phyloP scores from a whole-genome alignment of 768 basidiomycete species.

The Pisolithus sp. region DNA sequence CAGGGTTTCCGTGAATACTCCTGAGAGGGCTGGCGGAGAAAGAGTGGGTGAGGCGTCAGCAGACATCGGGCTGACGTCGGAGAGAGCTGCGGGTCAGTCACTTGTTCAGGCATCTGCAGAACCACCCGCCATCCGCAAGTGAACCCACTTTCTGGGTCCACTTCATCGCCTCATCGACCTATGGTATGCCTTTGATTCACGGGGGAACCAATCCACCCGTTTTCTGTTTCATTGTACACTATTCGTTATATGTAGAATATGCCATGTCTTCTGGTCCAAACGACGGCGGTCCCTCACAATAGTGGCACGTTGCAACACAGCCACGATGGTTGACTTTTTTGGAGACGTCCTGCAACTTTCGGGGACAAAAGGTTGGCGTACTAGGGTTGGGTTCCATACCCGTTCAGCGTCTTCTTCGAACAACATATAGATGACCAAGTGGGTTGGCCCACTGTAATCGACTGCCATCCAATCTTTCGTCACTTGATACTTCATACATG shows the following conservation, averaged over 20 bases:
- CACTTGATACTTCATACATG: slow-evolving; percentile 33
- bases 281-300: too few species aligned
- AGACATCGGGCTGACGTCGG: slow-evolving; percentile 18
- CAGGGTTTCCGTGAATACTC: slow-evolving; percentile 2
- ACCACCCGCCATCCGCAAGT: neutral
- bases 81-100: slow-evolving; percentile 20
- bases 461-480: neutral
- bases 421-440: neutral
- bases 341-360: too few species aligned
- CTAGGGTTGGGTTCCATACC: neutral
- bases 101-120: slow-evolving; percentile 7
- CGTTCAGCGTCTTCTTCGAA: neutral
- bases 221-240: too few species aligned
- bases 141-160: neutral
- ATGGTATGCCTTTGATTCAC: too few species aligned
- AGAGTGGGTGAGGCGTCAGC: slow-evolving; percentile 1
- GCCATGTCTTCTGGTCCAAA: too few species aligned
- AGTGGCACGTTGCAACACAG: too few species aligned
- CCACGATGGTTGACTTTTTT: too few species aligned
- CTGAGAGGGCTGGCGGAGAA: neutral
- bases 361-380: too few species aligned
- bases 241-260: too few species aligned
- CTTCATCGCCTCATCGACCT: too few species aligned
- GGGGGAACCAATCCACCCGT: too few species aligned
- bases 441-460: neutral